Percentiles rank a stretch among this genome's conserved stretches.
These are phyloP conservation scores for Raddia distichophylla DNA, from an alignment of 176 grass and related monocot species.

Conservation along the genomic window DNA sequence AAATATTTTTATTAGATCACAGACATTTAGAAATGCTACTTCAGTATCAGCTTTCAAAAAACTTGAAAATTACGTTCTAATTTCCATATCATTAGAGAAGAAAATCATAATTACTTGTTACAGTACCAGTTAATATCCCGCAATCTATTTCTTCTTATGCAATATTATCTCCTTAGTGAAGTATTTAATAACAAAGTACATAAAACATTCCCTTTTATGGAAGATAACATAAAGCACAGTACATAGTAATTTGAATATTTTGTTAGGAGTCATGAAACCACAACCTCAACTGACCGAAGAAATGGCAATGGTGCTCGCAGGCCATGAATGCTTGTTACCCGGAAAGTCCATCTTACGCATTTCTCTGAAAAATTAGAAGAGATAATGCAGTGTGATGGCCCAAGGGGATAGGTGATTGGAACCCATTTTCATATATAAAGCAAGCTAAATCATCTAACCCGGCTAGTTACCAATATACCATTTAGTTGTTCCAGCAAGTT, in stretches of 20 bases:
- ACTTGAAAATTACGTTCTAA: slow-evolving; percentile 8
- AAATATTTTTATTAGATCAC: background rate
- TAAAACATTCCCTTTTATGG: background rate
- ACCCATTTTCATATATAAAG: slow-evolving; percentile 28
- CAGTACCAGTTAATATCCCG: background rate
- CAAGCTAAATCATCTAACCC: background rate
- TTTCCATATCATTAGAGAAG: background rate
- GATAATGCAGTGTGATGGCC: background rate
- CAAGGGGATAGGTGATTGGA: background rate
- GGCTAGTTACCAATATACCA: background rate
- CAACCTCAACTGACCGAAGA: slow-evolving; percentile 87
- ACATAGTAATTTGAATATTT: slow-evolving; percentile 34
- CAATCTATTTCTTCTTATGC: background rate
- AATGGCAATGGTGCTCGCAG: slow-evolving; percentile 78
- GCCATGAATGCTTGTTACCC: slow-evolving; percentile 86
- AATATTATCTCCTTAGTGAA: background rate
- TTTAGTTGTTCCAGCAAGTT: background rate
- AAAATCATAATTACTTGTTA: background rate
- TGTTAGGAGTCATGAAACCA: slow-evolving; percentile 14
- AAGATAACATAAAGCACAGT: background rate
- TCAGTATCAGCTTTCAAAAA: background rate
- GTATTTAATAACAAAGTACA: background rate
- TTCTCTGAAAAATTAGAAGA: slow-evolving; percentile 55
- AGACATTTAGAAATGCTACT: slow-evolving; percentile 12
- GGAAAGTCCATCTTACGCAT: slow-evolving; percentile 82